Percentiles rank a stretch among this genome's conserved stretches.
Conservation (phyloP, 371 early-diverging fungal species). For the Rhizoclosmatium hyalinum region DNA sequence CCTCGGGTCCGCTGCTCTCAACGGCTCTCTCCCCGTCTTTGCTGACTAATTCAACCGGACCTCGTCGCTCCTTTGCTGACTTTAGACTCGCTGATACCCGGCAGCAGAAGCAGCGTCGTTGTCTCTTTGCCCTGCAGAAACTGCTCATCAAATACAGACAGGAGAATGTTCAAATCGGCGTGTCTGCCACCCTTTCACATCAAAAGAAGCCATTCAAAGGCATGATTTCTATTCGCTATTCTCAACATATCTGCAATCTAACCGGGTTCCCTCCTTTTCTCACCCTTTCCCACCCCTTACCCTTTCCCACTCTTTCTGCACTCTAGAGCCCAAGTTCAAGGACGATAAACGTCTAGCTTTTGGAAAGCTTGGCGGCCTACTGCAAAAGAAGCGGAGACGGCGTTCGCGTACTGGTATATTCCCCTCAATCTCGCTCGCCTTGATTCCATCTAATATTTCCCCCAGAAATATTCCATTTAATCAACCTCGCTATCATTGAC, state of each 20-base stretch:
- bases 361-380: slow-evolving; percentile 32
- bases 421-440: not conserved
- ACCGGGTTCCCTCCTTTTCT: not conserved
- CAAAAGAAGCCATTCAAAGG: slow-evolving; percentile 37
- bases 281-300: too few species aligned
- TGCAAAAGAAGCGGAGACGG: slow-evolving; percentile 38
- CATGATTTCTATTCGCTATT: not conserved
- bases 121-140: slow-evolving; percentile 31
- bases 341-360: slow-evolving; percentile 36
- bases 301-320: too few species aligned
- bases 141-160: slow-evolving; percentile 24
- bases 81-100: slow-evolving; percentile 32
- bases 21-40: not conserved
- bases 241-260: not conserved
- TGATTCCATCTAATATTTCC: not conserved
- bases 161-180: slow-evolving; percentile 15
- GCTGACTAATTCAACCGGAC: too few species aligned
- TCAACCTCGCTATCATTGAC: slow-evolving; percentile 36
- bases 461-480: slow-evolving; percentile 34
- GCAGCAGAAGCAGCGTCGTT: slow-evolving; percentile 34
- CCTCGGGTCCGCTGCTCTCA: not conserved
- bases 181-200: slow-evolving; percentile 4
- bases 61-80: slow-evolving; percentile 32
- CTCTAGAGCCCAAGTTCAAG: slow-evolving; percentile 42
- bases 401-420: slow-evolving; percentile 29